A percentile compares a stretch with the other conserved stretches of the same genome.
Evolutionary conservation across 495 filamentous ascomycete genomes (phyloP).

Genomic region (Tuber microsphaerosporum): DNA sequence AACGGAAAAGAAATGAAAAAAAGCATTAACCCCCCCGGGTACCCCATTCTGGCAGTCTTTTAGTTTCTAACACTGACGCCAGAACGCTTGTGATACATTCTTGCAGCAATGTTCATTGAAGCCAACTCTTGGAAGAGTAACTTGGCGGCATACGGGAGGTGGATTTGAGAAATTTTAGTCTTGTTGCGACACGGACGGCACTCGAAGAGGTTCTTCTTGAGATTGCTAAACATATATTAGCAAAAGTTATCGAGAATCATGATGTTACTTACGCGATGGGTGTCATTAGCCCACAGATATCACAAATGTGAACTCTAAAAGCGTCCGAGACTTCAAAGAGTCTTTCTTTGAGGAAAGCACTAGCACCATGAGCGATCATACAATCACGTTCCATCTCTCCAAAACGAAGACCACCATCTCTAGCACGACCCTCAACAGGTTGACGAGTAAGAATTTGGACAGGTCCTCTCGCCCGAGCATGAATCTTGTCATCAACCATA

Average conservation of each 20-base stretch:
- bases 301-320: conserved; percentile 97
- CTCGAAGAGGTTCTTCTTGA: conserved; percentile 89
- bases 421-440: conserved; percentile 94
- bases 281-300: conserved; percentile 98
- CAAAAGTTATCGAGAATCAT: conserved; percentile 7
- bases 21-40: not conserved
- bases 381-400: conserved; percentile 99
- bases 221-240: conserved; percentile 58
- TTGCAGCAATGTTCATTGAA: conserved; percentile 94
- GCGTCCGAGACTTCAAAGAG: conserved; percentile 96
- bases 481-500: conserved; percentile 99
- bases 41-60: not conserved
- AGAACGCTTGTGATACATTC: conserved; percentile 86
- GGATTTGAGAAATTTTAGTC: conserved; percentile 91
- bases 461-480: conserved; percentile 88
- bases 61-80: conserved; percentile 58
- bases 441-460: conserved; percentile 96
- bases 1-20: not conserved
- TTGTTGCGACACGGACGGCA: conserved; percentile 98
- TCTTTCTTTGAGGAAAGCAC: conserved; percentile 86
- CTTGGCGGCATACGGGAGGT: conserved; percentile 97
- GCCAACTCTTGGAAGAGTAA: conserved; percentile 96
- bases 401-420: conserved; percentile 97
- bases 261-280: conserved; percentile 81
- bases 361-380: conserved; percentile 98